Conservation (phyloP, 495 filamentous ascomycete genomes). For the Penicillium bialowiezense region DNA sequence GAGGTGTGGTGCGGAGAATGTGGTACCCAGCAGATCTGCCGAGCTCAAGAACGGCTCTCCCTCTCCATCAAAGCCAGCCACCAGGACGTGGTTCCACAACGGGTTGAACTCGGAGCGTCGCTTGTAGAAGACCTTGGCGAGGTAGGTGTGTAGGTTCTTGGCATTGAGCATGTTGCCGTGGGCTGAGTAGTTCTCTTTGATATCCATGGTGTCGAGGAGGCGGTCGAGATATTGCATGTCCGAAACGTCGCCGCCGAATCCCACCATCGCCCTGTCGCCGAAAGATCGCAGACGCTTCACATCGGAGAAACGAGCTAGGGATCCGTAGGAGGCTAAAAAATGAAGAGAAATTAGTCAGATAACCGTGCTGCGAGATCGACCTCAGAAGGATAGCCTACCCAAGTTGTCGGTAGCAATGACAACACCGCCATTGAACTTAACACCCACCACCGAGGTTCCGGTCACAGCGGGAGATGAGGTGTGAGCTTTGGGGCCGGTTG, state of each 20-base stretch:
- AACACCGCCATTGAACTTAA: conserved; percentile 95
- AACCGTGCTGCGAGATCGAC: background rate
- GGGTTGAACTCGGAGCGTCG: conserved; percentile 94
- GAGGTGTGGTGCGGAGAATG: conserved; percentile 79
- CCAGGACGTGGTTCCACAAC: conserved; percentile 91
- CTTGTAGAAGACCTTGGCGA: conserved; percentile 90
- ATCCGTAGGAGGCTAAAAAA: conserved; percentile 85
- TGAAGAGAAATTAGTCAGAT: background rate
- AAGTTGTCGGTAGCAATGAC: conserved; percentile 96
- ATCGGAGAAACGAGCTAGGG: conserved; percentile 92
- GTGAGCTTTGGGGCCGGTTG: conserved; percentile 69
- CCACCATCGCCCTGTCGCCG: conserved; percentile 66
- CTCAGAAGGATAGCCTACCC: conserved; percentile 50
- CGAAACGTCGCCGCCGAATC: conserved; percentile 90
- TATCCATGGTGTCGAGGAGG: conserved; percentile 77
- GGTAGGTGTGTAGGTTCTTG: conserved; percentile 93
- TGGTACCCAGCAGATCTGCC: conserved; percentile 90
- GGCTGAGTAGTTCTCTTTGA: conserved; percentile 79
- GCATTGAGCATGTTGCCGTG: conserved; percentile 66
- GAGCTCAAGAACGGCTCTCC: conserved; percentile 82
- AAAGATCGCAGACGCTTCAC: conserved; percentile 87
- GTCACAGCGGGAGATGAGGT: conserved; percentile 92
- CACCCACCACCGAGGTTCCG: conserved; percentile 88
- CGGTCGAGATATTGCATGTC: conserved; percentile 99
- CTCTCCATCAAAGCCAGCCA: conserved; percentile 80